These are phyloP conservation scores for Epichloe bromicola DNA, from an alignment of 2,329 filamentous ascomycete species.

Conservation along the genomic window DNA sequence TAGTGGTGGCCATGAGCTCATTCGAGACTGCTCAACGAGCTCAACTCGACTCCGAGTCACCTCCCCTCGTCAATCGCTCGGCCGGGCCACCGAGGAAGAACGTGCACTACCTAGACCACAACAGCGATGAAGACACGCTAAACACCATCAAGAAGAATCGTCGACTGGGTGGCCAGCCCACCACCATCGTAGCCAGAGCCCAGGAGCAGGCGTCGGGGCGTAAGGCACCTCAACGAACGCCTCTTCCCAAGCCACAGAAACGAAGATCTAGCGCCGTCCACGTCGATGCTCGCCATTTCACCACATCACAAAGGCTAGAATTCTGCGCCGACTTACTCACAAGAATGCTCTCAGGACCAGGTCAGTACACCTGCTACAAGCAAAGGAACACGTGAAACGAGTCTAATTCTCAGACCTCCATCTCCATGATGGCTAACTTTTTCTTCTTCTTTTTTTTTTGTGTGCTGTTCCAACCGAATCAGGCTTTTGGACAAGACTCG, in stretches of 20 bases:
- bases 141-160: constrained; percentile 26
- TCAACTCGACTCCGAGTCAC: constrained; percentile 9
- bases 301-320: constrained; percentile 33
- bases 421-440: not conserved
- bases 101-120: constrained; percentile 29
- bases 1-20: constrained; percentile 49
- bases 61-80: constrained; percentile 6
- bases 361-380: constrained; percentile 19
- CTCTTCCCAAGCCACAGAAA: constrained; percentile 23
- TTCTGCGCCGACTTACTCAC: constrained; percentile 46
- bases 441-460: not conserved
- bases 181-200: constrained; percentile 4
- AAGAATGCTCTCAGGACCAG: constrained; percentile 49
- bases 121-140: constrained; percentile 6
- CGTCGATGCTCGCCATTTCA: constrained; percentile 20
- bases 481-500: constrained; percentile 56
- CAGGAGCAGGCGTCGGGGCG: constrained; percentile 15
- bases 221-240: constrained; percentile 14
- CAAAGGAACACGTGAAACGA: not conserved
- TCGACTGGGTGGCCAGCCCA: constrained; percentile 19
- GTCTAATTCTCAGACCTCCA: not conserved
- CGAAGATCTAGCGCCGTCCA: constrained; percentile 20
- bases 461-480: not conserved
- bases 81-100: constrained; percentile 27
- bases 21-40: constrained; percentile 26